Evolutionary conservation across 2,329 filamentous ascomycete species (phyloP).

Genomic region (Pseudogymnoascus sp.): DNA sequence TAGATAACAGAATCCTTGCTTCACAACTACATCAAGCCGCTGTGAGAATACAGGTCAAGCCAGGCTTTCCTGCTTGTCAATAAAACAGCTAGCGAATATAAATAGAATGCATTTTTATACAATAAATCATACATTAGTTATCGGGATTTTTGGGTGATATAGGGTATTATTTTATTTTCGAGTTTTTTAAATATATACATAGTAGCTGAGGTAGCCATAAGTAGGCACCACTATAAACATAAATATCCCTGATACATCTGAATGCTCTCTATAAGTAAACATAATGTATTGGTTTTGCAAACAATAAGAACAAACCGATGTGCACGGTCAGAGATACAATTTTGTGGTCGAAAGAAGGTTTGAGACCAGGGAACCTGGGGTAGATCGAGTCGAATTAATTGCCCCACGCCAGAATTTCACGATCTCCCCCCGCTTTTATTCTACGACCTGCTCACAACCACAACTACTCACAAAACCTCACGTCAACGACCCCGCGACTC

Average conservation of each 20-base stretch:
- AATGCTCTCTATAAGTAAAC: not conserved
- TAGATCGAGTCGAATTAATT: constrained; percentile 5
- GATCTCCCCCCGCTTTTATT: not conserved
- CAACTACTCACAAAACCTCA: not conserved
- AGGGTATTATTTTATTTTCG: not conserved
- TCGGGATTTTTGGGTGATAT: not conserved
- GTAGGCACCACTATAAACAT: not conserved
- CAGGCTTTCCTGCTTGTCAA: not conserved
- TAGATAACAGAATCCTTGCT: not conserved
- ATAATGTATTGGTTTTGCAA: not conserved
- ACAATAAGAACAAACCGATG: not conserved
- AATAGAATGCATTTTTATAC: not conserved
- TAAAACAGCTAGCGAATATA: not conserved
- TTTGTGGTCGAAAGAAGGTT: constrained; percentile 1
- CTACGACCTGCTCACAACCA: not conserved
- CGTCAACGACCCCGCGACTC: not conserved
- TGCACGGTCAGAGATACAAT: not conserved
- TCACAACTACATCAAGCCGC: not conserved
- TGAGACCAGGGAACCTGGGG: not conserved
- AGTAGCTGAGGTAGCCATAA: not conserved
- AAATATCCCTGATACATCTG: not conserved
- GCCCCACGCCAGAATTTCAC: constrained; percentile 6
- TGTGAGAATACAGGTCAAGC: not conserved
- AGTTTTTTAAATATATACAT: not conserved
- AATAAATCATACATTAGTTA: not conserved